These are phyloP conservation scores for Groenewaldozyma sp. DNA, from an alignment of 1,139 yeast genomes.

Conservation along the genomic window DNA sequence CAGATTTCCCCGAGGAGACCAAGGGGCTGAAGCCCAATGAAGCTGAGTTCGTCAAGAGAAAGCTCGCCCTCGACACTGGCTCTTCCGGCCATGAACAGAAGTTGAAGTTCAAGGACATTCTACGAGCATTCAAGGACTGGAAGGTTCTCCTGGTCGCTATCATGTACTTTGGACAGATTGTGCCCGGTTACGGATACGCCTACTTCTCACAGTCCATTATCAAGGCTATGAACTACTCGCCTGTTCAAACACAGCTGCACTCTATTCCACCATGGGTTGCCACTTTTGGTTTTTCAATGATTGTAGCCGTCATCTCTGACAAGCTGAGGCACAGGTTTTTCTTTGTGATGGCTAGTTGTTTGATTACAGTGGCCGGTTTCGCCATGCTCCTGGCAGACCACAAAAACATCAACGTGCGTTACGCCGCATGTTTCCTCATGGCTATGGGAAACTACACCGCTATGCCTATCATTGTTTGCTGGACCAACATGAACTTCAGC, in stretches of 20 bases:
- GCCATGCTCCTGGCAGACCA: conserved; percentile 37
- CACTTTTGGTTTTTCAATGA: conserved; percentile 49
- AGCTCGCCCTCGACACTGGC: conserved; percentile 38
- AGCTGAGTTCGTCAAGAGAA: conserved; percentile 32
- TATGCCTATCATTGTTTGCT: conserved; percentile 69
- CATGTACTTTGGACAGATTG: conserved; percentile 52
- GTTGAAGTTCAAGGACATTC: conserved; percentile 26
- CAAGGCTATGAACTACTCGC: conserved; percentile 47
- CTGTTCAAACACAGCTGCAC: conserved; percentile 54
- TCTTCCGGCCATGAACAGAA: conserved; percentile 32
- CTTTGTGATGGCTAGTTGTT: conserved; percentile 36
- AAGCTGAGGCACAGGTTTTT: conserved; percentile 38
- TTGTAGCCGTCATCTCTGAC: conserved; percentile 39
- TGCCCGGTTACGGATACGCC: conserved; percentile 65
- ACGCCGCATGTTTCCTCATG: conserved; percentile 62
- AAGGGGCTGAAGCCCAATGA: conserved; percentile 36
- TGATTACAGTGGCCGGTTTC: conserved; percentile 46
- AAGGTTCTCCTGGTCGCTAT: conserved; percentile 49
- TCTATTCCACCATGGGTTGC: conserved; percentile 68
- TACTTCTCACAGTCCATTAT: conserved; percentile 62
- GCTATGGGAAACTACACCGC: conserved; percentile 61
- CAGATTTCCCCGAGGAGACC: conserved; percentile 71
- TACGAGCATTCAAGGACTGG: conserved; percentile 31
- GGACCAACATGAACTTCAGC: conserved; percentile 60
- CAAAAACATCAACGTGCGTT: conserved; percentile 36